phyloP scores from a whole-genome alignment of 495 filamentous ascomycete species.

The Penicillium goetzii region DNA sequence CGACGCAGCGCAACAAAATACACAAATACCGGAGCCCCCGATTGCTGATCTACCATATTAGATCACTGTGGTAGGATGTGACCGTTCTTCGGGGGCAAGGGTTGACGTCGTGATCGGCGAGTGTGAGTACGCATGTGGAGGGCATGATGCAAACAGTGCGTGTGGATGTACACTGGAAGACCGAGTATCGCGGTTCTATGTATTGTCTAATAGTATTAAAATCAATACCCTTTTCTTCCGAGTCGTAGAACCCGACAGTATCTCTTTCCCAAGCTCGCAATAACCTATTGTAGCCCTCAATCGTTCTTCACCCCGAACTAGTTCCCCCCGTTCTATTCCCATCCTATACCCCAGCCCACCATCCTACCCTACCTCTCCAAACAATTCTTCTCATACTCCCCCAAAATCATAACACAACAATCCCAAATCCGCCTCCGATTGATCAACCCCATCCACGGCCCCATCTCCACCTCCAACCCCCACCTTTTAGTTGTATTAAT shows the following conservation, averaged over 20 bases:
- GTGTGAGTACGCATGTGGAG: not conserved
- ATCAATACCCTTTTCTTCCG: too few species aligned
- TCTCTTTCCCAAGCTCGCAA: too few species aligned
- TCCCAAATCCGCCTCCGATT: conserved; percentile 2
- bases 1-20: not conserved
- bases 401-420: not conserved
- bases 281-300: not conserved
- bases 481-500: not conserved
- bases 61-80: not conserved
- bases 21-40: not conserved
- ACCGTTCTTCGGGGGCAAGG: not conserved
- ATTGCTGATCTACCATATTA: not conserved
- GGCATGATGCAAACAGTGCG: not conserved
- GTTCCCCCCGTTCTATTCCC: too few species aligned
- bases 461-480: not conserved
- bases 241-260: too few species aligned
- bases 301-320: too few species aligned
- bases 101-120: not conserved
- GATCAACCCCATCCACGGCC: not conserved
- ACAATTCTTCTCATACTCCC: not conserved
- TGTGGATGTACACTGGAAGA: not conserved
- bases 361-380: not conserved
- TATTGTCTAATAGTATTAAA: not conserved
- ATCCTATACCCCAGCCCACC: too few species aligned
- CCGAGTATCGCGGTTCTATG: not conserved